Percentiles rank a stretch among this genome's conserved stretches.
These are phyloP conservation scores for Salisapilia sapeloensis DNA, from an alignment of 352 stramenopile genomes.

Conservation along the genomic window DNA sequence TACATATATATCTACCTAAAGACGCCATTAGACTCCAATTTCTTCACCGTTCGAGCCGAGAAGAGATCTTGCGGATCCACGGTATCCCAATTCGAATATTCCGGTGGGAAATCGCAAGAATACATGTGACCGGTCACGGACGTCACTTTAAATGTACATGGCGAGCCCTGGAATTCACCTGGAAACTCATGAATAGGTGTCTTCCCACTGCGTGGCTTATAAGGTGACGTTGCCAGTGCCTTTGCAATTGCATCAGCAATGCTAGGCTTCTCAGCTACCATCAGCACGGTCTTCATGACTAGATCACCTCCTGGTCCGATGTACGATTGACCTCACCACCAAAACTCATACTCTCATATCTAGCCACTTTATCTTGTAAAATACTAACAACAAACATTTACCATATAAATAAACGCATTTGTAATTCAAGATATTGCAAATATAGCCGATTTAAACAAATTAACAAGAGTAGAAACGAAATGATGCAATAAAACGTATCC, in stretches of 20 bases:
- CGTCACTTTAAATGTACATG: conserved; percentile 26
- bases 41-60: conserved; percentile 41
- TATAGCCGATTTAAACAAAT: too few species aligned
- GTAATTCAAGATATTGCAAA: too few species aligned
- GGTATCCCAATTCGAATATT: conserved; percentile 62
- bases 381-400: too few species aligned
- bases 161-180: conserved; percentile 12
- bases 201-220: conserved; percentile 11
- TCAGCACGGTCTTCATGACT: conserved; percentile 16
- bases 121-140: conserved; percentile 69
- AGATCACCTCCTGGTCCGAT: background rate
- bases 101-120: conserved; percentile 48
- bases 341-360: too few species aligned
- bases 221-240: conserved; percentile 9
- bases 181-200: conserved; percentile 38
- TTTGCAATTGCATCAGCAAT: conserved; percentile 40
- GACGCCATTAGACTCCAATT: conserved; percentile 12
- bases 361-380: too few species aligned
- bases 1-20: conserved; percentile 1
- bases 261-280: conserved; percentile 62
- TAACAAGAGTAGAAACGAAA: too few species aligned
- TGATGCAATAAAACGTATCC: too few species aligned
- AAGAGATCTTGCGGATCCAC: conserved; percentile 60
- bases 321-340: too few species aligned
- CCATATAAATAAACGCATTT: too few species aligned